Evolutionary conservation across 164 flowering plant genomes (phyloP).

Genomic region (Brasenia schreberi): DNA sequence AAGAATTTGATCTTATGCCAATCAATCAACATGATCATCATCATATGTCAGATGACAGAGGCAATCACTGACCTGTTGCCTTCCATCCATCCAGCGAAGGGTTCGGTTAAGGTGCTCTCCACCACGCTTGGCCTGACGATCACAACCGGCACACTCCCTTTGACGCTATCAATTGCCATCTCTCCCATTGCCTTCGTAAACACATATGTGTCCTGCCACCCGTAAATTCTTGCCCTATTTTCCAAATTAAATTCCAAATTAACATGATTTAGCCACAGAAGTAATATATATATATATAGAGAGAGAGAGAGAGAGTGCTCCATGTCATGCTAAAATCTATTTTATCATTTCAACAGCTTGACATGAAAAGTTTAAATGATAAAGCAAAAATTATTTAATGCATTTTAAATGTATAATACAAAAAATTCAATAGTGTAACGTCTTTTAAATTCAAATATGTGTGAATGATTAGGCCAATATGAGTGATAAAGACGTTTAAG

Average conservation of each 20-base stretch:
- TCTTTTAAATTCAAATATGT: too few species aligned
- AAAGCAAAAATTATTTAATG: too few species aligned
- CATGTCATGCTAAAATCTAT: too few species aligned
- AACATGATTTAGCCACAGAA: background rate
- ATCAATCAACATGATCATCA: too few species aligned
- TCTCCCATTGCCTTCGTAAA: slow-evolving; percentile 98
- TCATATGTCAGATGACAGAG: background rate
- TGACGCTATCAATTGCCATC: slow-evolving; percentile 67
- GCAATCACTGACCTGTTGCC: slow-evolving; percentile 49
- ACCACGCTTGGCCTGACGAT: slow-evolving; percentile 82
- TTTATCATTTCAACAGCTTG: background rate
- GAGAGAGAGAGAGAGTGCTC: too few species aligned
- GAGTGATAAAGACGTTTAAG: too few species aligned
- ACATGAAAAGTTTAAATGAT: too few species aligned
- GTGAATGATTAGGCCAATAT: too few species aligned
- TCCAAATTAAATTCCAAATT: background rate
- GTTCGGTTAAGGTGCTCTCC: slow-evolving; percentile 73
- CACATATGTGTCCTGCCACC: slow-evolving; percentile 94
- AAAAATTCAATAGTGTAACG: too few species aligned
- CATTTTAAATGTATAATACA: too few species aligned
- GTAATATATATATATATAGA: too few species aligned
- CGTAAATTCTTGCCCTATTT: slow-evolving; percentile 65
- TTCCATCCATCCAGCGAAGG: slow-evolving; percentile 98
- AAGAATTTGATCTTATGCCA: too few species aligned
- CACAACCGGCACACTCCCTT: slow-evolving; percentile 71